Conservation (phyloP, 2,329 filamentous ascomycete genomes). For the Esteya vermicola region DNA sequence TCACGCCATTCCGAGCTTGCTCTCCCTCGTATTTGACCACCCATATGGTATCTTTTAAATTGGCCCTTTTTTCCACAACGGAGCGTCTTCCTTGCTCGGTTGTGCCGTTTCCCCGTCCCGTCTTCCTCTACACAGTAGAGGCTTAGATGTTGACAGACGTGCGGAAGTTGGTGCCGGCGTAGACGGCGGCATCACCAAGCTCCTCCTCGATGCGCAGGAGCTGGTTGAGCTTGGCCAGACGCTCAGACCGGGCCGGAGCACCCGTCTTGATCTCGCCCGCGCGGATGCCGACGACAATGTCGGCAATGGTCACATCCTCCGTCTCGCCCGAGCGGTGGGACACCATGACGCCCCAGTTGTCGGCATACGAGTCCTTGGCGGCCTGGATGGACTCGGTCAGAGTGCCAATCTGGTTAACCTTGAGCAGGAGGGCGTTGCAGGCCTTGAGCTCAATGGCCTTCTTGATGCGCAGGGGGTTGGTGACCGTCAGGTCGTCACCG, state of each 20-base stretch:
- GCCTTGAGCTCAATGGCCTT: conserved; percentile 98
- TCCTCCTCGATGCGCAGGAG: conserved; percentile 99
- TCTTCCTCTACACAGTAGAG: not conserved
- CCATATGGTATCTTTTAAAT: not conserved
- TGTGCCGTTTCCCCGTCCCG: not conserved
- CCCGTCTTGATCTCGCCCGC: conserved; percentile 98
- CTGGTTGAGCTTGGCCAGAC: conserved; percentile 99
- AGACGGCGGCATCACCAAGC: conserved; percentile 81
- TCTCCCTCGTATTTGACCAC: not conserved
- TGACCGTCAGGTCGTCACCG: conserved; percentile 96
- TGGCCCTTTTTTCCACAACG: not conserved
- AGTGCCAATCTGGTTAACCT: conserved; percentile 99
- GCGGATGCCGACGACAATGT: conserved; percentile 93
- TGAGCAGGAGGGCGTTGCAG: conserved; percentile 93
- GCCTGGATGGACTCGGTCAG: conserved; percentile 98
- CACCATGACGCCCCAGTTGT: conserved; percentile 98
- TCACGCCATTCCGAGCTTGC: not conserved
- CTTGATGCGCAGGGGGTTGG: conserved; percentile 98
- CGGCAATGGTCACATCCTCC: conserved; percentile 97
- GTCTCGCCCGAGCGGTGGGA: conserved; percentile 99
- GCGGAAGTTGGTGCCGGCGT: conserved; percentile 87
- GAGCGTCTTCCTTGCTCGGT: not conserved
- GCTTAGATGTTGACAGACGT: conserved; percentile 72
- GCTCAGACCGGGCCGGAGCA: conserved; percentile 91
- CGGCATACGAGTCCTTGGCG: conserved; percentile 94